These are phyloP conservation scores for Samsoniella hepiali DNA, from an alignment of 2,329 filamentous ascomycete genomes.

Conservation along the genomic window DNA sequence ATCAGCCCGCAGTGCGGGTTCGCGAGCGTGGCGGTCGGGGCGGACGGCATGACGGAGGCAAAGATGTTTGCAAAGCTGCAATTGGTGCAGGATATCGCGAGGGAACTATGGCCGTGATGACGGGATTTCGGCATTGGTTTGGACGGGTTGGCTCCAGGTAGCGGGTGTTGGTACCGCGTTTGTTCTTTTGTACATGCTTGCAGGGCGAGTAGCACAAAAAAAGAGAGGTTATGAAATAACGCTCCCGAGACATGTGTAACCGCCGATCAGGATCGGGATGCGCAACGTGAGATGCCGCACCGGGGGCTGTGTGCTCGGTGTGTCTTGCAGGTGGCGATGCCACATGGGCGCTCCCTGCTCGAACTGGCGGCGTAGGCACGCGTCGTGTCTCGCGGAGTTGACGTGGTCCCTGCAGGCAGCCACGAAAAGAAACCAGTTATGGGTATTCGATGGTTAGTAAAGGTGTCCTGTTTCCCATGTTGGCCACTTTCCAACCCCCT, in stretches of 20 bases:
- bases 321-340: constrained; percentile 6
- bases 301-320: background rate
- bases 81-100: constrained; percentile 63
- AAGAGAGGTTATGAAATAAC: no score
- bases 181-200: background rate
- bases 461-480: background rate
- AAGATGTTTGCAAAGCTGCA: constrained; percentile 70
- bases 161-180: no score
- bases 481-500: background rate
- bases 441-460: background rate
- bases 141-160: no score
- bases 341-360: background rate
- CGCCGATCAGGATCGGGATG: background rate
- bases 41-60: constrained; percentile 60
- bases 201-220: background rate
- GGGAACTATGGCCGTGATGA: constrained; percentile 55
- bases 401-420: constrained; percentile 6
- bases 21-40: constrained; percentile 64
- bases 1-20: constrained; percentile 70
- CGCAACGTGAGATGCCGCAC: background rate
- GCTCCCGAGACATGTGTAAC: background rate
- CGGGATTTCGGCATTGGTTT: background rate
- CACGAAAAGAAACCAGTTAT: background rate
- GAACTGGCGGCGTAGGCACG: background rate
- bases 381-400: background rate